phyloP scores from a whole-genome alignment of 1,284 basidiomycete species.

The Inonotus obliquus region DNA sequence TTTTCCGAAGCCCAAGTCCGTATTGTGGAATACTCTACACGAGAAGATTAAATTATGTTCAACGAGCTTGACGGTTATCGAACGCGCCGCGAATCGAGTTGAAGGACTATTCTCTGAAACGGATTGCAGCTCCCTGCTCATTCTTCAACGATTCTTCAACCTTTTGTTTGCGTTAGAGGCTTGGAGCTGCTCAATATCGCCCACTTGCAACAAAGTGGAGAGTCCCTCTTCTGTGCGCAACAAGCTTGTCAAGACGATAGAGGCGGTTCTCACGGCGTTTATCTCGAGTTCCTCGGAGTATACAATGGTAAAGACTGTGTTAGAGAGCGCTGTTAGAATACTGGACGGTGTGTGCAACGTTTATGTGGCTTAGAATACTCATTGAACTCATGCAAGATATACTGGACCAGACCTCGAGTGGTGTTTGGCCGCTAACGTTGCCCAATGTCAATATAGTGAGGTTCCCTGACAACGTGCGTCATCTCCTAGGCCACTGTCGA shows the following conservation, averaged over 20 bases:
- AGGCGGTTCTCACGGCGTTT: constrained; percentile 1
- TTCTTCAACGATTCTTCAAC: constrained; percentile 47
- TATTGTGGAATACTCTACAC: constrained; percentile 47
- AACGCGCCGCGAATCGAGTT: constrained; percentile 42
- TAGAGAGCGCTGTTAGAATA: neutral
- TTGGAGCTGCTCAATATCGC: constrained; percentile 34
- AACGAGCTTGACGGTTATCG: constrained; percentile 48
- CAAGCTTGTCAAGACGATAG: neutral
- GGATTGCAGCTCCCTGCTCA: constrained; percentile 39
- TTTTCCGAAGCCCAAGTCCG: constrained; percentile 42
- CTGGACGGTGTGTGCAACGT: neutral
- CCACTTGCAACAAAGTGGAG: neutral
- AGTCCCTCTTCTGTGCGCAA: constrained; percentile 3
- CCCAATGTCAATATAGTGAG: neutral
- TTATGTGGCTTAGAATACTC: neutral
- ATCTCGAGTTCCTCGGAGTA: neutral
- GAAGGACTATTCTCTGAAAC: constrained; percentile 46
- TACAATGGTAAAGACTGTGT: neutral
- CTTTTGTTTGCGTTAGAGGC: constrained; percentile 50
- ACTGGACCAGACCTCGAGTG: neutral
- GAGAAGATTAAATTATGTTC: constrained; percentile 55
- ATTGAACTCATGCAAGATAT: neutral
- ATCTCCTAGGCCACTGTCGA: too few relatives aligned
- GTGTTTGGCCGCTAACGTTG: neutral
- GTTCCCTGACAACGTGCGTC: neutral